A percentile compares a stretch with the other conserved stretches of the same genome.
Evolutionary conservation across 345 rosid genomes (phyloP).

Genomic region (Ailanthus altissimus): DNA sequence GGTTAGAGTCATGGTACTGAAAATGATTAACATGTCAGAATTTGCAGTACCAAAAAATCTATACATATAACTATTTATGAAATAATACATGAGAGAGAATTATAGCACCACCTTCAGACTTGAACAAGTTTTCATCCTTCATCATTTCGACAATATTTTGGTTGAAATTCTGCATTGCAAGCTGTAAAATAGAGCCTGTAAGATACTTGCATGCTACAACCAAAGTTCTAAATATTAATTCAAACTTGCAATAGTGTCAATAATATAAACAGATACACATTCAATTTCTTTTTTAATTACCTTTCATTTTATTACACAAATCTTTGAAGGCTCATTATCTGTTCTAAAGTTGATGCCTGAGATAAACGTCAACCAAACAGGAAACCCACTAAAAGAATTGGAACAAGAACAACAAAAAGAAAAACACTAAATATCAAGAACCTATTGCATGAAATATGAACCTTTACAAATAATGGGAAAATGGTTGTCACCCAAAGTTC

Average conservation of each 20-base stretch:
- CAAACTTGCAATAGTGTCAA: neutral
- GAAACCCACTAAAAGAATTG: constrained; percentile 53
- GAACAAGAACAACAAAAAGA: neutral
- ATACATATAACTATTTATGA: too few species aligned
- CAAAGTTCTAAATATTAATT: too few species aligned
- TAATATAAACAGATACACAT: neutral
- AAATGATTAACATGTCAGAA: neutral
- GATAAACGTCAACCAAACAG: constrained; percentile 87
- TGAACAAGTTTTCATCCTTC: constrained; percentile 64
- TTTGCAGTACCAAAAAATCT: neutral
- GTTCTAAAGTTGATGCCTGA: constrained; percentile 87
- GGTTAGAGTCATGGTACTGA: neutral
- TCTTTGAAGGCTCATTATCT: constrained; percentile 83
- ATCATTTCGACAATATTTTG: constrained; percentile 77
- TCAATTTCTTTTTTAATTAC: neutral
- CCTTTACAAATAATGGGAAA: neutral
- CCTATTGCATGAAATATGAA: neutral
- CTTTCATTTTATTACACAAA: constrained; percentile 23
- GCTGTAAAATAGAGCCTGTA: constrained; percentile 32
- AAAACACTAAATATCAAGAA: neutral
- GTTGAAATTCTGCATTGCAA: constrained; percentile 69
- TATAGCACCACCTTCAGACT: constrained; percentile 87
- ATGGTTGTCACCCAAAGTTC: constrained; percentile 61
- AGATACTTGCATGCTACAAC: too few species aligned
- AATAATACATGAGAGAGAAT: constrained; percentile 74